Evolutionary conservation across 2,329 filamentous ascomycete species (phyloP), one percentile per base, ranked within the genome.

Genomic region (Colletotrichum brevisporum): DNA sequence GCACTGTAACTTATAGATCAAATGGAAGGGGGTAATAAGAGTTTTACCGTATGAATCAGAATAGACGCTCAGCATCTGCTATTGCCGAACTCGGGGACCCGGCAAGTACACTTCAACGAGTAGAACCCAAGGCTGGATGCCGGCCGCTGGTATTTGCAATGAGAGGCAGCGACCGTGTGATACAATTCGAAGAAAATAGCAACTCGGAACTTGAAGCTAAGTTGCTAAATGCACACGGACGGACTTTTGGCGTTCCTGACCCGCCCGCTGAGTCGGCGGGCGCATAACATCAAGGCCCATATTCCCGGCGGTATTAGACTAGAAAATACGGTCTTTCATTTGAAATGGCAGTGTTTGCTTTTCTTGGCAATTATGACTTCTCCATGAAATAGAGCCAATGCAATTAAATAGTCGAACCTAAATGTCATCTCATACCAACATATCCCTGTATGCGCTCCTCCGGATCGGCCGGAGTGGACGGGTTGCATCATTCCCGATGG

Each of bases 351-450:
- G 24, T 41, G 21, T 21, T 52, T 61, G 43, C 21, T 54, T 63
- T 61, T 43, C 21, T 54, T 63, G 45, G 58, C 54, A 12, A 39
- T 16, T 24, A 26, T 13, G 21, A 15, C 31, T 53, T 41, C 43
- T 54, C 26, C 27, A 50, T 41, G 56, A 51, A 50, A 8, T 59
- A 21, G 26, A 59, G 43, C 27, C 31, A 13, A 15, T 12, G n/a
- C 15, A 58, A 64, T 50, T 15, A 50, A 65, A 65, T 10, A 39
- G 16, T 9, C 10, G 31, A 59, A 68, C 61, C 51, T 53, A 50
- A 48, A 65, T 10, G n/a, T 10, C 31, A 15, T 36, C 10, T 36
- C 6, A 16, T 6, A 13, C 48, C 39, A 31, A 41, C 48, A 5
- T 16, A 65, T 68, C 61, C 66, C 36, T 68, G 65, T 27, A n/a